Evolutionary conservation across 1,139 yeast genomes (phyloP).

Genomic region (Taphrina wiesneri): DNA sequence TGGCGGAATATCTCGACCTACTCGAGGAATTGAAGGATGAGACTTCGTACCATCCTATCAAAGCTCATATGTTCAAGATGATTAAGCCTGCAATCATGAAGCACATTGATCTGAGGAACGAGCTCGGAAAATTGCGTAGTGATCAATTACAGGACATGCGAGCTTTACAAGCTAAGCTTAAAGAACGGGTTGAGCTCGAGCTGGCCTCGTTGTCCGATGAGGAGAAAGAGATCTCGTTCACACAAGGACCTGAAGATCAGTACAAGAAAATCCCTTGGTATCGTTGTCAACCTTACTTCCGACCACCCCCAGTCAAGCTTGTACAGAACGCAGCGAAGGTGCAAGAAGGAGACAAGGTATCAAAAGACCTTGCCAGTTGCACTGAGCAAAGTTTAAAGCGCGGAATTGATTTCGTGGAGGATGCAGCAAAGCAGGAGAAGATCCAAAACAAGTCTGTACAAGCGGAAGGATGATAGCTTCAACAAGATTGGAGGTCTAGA

Average conservation of each 20-base stretch:
- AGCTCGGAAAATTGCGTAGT: conserved; percentile 58
- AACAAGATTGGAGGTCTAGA: no score
- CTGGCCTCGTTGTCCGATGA: conserved; percentile 42
- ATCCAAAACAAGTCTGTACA: no score
- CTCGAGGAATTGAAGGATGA: conserved; percentile 58
- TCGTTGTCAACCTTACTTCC: conserved; percentile 94
- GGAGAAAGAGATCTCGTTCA: conserved; percentile 49
- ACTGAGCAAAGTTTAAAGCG: conserved; percentile 20
- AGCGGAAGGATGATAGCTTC: no score
- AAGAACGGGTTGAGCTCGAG: conserved; percentile 52
- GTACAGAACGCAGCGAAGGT: background rate
- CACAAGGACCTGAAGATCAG: conserved; percentile 37
- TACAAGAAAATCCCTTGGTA: conserved; percentile 89
- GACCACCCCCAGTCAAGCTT: conserved; percentile 55
- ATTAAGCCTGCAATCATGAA: conserved; percentile 72
- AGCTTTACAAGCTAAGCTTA: conserved; percentile 55
- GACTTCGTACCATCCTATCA: conserved; percentile 82
- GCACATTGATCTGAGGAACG: conserved; percentile 75
- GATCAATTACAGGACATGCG: conserved; percentile 48
- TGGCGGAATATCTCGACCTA: conserved; percentile 85
- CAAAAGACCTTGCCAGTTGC: background rate
- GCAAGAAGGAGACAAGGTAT: background rate
- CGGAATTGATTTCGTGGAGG: conserved; percentile 18
- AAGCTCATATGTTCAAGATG: conserved; percentile 87
- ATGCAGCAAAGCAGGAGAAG: background rate